Conservation (phyloP, 768 basidiomycete species). For the Serendipita sp. region DNA sequence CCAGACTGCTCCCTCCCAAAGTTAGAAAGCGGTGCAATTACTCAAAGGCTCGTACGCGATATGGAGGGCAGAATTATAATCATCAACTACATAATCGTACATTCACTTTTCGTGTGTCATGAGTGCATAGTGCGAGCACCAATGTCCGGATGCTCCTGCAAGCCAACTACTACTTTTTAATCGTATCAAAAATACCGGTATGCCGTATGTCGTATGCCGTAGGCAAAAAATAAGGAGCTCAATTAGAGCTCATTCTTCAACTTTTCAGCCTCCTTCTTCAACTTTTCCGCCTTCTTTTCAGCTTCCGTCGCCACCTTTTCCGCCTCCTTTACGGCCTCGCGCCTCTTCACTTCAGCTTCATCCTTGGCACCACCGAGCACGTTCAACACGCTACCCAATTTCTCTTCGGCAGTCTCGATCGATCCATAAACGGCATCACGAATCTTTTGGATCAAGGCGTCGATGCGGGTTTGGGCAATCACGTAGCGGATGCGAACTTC, state of each 20-base stretch:
- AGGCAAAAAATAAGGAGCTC: too few relatives aligned
- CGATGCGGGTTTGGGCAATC: conserved; percentile 40
- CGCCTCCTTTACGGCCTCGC: conserved; percentile 15
- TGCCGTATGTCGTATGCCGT: too few relatives aligned
- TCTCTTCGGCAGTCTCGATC: conserved; percentile 62
- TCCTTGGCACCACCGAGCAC: conserved; percentile 12
- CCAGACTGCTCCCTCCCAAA: too few relatives aligned
- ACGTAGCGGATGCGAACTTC: conserved; percentile 70
- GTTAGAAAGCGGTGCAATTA: too few relatives aligned
- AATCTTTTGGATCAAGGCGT: conserved; percentile 42
- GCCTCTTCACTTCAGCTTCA: conserved; percentile 16
- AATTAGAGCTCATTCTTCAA: conserved; percentile 9
- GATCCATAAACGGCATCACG: conserved; percentile 49
- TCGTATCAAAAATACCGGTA: too few relatives aligned
- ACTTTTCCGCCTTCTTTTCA: conserved; percentile 14
- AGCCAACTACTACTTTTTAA: too few relatives aligned
- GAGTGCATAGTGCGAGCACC: too few relatives aligned
- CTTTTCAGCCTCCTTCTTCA: conserved; percentile 16
- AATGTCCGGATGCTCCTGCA: too few relatives aligned
- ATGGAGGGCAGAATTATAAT: too few relatives aligned
- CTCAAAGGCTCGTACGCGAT: too few relatives aligned
- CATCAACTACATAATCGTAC: too few relatives aligned
- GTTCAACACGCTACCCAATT: conserved; percentile 33
- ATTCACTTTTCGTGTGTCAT: too few relatives aligned
- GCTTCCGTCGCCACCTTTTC: conserved; percentile 17